Percentiles rank a stretch among this genome's conserved stretches.
These are phyloP conservation scores for Penicillium longicatenatum DNA, from an alignment of 495 filamentous ascomycete genomes.

Conservation along the genomic window DNA sequence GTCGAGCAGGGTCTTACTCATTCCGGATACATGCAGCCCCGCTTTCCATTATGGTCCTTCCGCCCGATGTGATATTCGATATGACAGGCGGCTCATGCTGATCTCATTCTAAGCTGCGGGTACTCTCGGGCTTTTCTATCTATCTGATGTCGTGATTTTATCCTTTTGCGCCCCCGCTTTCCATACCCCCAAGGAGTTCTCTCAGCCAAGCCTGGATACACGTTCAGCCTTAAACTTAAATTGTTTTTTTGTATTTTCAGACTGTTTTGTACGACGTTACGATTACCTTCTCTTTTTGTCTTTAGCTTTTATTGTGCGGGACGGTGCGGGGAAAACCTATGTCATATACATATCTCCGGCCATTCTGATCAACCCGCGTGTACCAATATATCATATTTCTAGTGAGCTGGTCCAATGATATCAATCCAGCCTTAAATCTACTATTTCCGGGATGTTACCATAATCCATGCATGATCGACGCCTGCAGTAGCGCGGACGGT, in stretches of 20 bases:
- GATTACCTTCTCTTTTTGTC: not conserved
- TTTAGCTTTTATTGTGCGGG: not conserved
- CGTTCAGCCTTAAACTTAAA: not conserved
- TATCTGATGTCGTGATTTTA: not conserved
- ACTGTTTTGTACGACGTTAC: not conserved
- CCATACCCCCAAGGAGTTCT: not conserved
- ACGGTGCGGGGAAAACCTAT: not conserved
- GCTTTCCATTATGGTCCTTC: conserved; percentile 18
- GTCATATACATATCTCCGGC: not conserved
- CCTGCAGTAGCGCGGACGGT: too few species aligned
- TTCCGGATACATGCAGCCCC: conserved; percentile 24
- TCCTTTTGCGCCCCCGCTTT: conserved; percentile 1
- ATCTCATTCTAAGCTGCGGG: conserved; percentile 4
- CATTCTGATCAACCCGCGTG: not conserved
- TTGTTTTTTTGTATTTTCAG: not conserved
- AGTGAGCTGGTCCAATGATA: not conserved
- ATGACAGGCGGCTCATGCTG: conserved; percentile 30
- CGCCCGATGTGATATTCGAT: conserved; percentile 9
- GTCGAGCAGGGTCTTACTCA: conserved; percentile 11
- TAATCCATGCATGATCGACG: too few species aligned
- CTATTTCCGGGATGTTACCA: not conserved
- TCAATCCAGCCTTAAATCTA: not conserved
- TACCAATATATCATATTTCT: not conserved
- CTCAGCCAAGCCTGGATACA: not conserved
- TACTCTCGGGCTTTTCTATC: not conserved